Base-by-base conservation (phyloP, 345 rosid species). In the Gossypium anomalum region DNA sequence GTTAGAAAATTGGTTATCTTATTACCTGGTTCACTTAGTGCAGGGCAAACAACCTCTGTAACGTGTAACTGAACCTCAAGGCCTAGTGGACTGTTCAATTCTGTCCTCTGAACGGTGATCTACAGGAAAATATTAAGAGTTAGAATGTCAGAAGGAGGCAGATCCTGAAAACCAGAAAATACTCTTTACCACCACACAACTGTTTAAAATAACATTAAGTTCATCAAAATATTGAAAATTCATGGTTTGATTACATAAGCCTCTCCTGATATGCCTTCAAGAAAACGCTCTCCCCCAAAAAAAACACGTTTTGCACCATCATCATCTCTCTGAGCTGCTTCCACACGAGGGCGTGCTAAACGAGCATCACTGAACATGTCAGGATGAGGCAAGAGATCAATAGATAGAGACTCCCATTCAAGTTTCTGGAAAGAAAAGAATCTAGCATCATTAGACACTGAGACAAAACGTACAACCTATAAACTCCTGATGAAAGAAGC, bases 331-430 rank as follows among this genome's bases (percentile, higher is more conserved):
- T 84, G 87, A 79, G 88, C 76, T 25, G 77, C 86, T 70, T 79
- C 87, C 78, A 84, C 93, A 66, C 85, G 85, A 61, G 88, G 72
- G 19, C 89, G 83, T 56, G 89, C 97, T 83, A 94, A 80, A 84
- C 83, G 93, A 78, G 93, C 92, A 70, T 95, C 99, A 59, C 89
- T 77, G 82, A 95, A 95, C 99, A 95, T 95, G 83, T 95, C 99
- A 80, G 99, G 99, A 88, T 95, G 99, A 72, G 99, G 99, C 82
- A 95, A 85, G 73, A 95, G 98, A 89, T 95, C 99, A 75, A 95
- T 82, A 73, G 99, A 95, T 83, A 95, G 80, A 71, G 98, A 90
- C 78, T 88, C 97, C 99, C 99, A 95, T 85, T 91, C 97, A 73
- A 95, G 97, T 91, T 91, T 95, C 99, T 95, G 95, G 65, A 56